Conservation (phyloP, 257 asterid genomes). For the Lithospermum erythrorhizon region DNA sequence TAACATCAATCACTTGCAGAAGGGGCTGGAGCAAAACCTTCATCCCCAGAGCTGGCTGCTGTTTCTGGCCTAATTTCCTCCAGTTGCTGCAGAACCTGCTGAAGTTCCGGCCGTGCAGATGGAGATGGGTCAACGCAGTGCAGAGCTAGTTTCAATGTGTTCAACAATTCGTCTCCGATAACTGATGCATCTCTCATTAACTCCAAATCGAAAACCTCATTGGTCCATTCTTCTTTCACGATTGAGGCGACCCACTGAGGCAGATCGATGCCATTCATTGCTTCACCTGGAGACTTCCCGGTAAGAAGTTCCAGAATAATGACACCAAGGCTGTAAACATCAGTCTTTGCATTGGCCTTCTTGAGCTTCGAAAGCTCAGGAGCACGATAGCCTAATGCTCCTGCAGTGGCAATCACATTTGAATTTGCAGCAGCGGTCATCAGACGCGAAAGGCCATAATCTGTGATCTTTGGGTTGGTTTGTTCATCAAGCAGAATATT, state of each 20-base stretch:
- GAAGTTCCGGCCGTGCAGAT: constrained; percentile 67
- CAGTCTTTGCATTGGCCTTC: constrained; percentile 82
- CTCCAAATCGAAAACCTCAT: constrained; percentile 89
- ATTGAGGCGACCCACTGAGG: constrained; percentile 96
- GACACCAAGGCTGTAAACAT: constrained; percentile 85
- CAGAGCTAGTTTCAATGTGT: constrained; percentile 70
- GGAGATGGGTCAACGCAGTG: constrained; percentile 90
- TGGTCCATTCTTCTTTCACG: constrained; percentile 97
- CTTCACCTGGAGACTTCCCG: constrained; percentile 85
- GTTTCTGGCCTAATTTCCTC: constrained; percentile 78
- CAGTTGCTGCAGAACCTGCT: constrained; percentile 63
- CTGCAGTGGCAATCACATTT: constrained; percentile 79
- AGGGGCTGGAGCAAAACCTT: constrained; percentile 19
- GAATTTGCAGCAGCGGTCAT: constrained; percentile 91
- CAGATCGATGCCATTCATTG: constrained; percentile 62
- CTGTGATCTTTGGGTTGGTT: constrained; percentile 55
- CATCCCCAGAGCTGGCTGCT: constrained; percentile 48
- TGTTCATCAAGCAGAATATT: constrained; percentile 72
- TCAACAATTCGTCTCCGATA: constrained; percentile 81
- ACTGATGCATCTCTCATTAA: constrained; percentile 79
- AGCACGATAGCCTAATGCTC: constrained; percentile 88
- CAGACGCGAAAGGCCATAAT: constrained; percentile 70
- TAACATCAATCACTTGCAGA: constrained; percentile 41
- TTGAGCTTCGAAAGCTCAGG: constrained; percentile 90
- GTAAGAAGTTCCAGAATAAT: constrained; percentile 77